Evolutionary conservation across 2,329 filamentous ascomycete genomes (phyloP).

Genomic region (Incumbomyces delicatus): DNA sequence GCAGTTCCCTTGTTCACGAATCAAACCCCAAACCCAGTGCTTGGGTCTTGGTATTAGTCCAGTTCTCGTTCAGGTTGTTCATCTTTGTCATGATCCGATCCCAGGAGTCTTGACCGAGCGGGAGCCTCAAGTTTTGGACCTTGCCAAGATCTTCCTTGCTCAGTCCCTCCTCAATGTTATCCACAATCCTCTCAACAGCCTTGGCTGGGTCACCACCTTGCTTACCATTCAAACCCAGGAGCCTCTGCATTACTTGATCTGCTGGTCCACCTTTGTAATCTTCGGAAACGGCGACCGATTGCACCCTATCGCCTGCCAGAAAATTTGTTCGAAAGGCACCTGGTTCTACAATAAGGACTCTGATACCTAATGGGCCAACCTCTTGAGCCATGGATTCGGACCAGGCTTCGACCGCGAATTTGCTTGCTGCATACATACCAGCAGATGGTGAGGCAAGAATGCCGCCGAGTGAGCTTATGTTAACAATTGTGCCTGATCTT

Average conservation of each 20-base stretch:
- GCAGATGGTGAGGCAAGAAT: conserved; percentile 22
- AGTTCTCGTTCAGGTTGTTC: conserved; percentile 1
- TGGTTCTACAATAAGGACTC: conserved; percentile 28
- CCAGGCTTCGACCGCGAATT: conserved; percentile 24
- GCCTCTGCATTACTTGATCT: conserved; percentile 7
- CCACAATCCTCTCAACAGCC: conserved; percentile 43
- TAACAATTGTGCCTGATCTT: conserved; percentile 27
- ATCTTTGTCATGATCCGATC: conserved; percentile 14
- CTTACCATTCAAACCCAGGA: conserved; percentile 29
- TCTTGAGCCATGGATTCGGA: conserved; percentile 24
- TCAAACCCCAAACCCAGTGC: not conserved
- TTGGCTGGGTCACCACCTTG: conserved; percentile 49
- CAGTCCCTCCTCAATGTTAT: conserved; percentile 29
- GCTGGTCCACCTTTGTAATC: conserved; percentile 13
- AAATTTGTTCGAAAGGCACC: conserved; percentile 22
- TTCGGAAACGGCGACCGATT: conserved; percentile 10
- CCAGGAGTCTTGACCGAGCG: conserved; percentile 30
- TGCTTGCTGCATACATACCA: conserved; percentile 29
- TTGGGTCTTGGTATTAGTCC: conserved; percentile 1
- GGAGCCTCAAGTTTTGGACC: conserved; percentile 27
- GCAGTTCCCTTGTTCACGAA: too few relatives aligned
- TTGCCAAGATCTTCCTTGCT: conserved; percentile 11
- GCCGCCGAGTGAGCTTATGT: conserved; percentile 27
- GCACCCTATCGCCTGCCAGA: conserved; percentile 8
- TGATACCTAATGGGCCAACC: conserved; percentile 24